Percentiles rank a stretch among this genome's conserved stretches.
Evolutionary conservation across 768 basidiomycete species (phyloP).

Genomic region (Tulasnella sp.): DNA sequence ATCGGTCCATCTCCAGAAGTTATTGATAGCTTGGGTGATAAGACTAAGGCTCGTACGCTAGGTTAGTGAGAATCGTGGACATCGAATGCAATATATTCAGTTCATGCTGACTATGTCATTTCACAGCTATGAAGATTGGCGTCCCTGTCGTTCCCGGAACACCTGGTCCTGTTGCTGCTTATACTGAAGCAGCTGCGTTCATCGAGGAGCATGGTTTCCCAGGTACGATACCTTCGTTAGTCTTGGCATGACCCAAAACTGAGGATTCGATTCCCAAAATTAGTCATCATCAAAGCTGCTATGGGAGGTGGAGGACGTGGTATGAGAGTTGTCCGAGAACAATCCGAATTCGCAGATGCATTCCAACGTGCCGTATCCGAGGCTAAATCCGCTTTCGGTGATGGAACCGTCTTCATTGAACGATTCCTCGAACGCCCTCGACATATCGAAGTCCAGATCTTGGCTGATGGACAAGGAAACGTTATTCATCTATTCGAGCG

Average conservation of each 20-base stretch:
- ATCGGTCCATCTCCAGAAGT: slow-evolving; percentile 92
- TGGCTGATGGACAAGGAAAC: slow-evolving; percentile 86
- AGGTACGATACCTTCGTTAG: slow-evolving; percentile 31
- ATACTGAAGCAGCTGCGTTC: slow-evolving; percentile 71
- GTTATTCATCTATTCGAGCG: slow-evolving; percentile 97
- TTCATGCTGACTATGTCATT: background rate
- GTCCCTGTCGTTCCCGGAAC: slow-evolving; percentile 98
- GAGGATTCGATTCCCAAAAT: slow-evolving; percentile 14
- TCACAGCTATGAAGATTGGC: slow-evolving; percentile 67
- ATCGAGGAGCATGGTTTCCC: slow-evolving; percentile 96
- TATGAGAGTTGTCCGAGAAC: slow-evolving; percentile 96
- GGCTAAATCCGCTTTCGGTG: slow-evolving; percentile 93
- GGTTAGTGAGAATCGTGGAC: slow-evolving; percentile 29
- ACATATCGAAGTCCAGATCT: slow-evolving; percentile 93
- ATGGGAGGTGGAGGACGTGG: slow-evolving; percentile 98
- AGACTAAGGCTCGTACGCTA: slow-evolving; percentile 89
- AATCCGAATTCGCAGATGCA: slow-evolving; percentile 75
- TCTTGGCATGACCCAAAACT: background rate
- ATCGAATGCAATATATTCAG: background rate
- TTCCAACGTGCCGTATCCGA: slow-evolving; percentile 91
- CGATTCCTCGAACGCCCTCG: slow-evolving; percentile 92
- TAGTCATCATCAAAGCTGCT: slow-evolving; percentile 98
- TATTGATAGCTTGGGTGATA: slow-evolving; percentile 95
- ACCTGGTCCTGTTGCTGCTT: slow-evolving; percentile 77
- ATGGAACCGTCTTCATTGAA: slow-evolving; percentile 98